These are phyloP conservation scores for Raddia guianensis DNA, from an alignment of 176 grass and related monocot genomes.

Conservation along the genomic window DNA sequence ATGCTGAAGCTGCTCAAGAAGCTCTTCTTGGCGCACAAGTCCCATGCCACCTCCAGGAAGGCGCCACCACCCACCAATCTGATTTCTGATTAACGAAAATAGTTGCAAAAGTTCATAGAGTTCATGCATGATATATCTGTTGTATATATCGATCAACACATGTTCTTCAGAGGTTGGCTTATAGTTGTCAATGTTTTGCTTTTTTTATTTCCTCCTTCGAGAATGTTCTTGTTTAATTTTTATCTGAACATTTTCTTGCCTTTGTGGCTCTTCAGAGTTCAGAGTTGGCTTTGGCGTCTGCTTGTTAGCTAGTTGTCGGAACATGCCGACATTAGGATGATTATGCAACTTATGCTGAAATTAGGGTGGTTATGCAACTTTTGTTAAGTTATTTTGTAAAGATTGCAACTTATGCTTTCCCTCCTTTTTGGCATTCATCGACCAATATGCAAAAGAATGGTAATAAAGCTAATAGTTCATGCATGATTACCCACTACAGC, in stretches of 20 bases:
- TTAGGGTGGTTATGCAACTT: neutral
- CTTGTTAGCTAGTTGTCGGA: neutral
- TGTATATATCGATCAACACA: conserved; percentile 46
- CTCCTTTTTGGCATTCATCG: neutral
- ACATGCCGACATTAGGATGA: neutral
- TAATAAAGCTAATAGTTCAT: conserved; percentile 15
- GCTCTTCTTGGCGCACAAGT: conserved; percentile 60
- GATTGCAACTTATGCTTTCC: neutral
- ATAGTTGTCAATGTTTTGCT: neutral
- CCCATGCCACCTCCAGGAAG: conserved; percentile 37
- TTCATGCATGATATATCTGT: conserved; percentile 4
- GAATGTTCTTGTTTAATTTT: conserved; percentile 14
- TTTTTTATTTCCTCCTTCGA: neutral
- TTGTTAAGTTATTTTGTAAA: neutral
- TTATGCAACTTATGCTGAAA: neutral
- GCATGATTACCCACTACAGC: conserved; percentile 11
- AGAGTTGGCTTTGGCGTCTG: conserved; percentile 2
- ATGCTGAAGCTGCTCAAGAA: conserved; percentile 89
- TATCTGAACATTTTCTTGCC: neutral
- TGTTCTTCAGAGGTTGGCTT: neutral
- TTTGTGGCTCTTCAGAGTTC: neutral
- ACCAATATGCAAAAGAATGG: neutral
- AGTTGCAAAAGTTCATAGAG: neutral
- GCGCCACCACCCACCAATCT: conserved; percentile 36
- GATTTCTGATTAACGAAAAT: conserved; percentile 33